Base-by-base conservation (phyloP, 2,329 filamentous ascomycete genomes). In the Neonectria faginata region DNA sequence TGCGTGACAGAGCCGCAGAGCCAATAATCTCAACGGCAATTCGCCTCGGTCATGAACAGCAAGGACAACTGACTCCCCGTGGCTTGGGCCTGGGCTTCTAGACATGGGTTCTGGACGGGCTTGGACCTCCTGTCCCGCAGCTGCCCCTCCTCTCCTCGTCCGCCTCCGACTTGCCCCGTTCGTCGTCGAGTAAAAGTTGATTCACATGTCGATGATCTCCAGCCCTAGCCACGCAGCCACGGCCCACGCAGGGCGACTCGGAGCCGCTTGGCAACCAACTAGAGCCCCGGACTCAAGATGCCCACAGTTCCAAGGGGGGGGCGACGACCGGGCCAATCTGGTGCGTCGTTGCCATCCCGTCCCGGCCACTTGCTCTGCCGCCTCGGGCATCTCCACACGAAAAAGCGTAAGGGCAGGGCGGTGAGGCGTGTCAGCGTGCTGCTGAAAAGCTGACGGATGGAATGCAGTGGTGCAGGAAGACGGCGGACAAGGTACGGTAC, bases 151-250 rank as follows among this genome's bases (percentile, higher is more conserved):
- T 39, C 20, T 7, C 45, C 47, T 41, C 18, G n/a, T 42, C 45
- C 36, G 22, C 48, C 60, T 71, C 70, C 70, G 70, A 71, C 69
- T 70, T 68, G 69, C 69, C 66, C 70, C 60, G 70, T 70, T 39
- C 41, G 47, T 55, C 55, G 62, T 61, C 33, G 50, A 64, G 45
- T 41, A 31, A 41, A 31, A 41, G 22, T 29, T 68, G 69, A 67
- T 73, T 73, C 70, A 73, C 70, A 73, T 73, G 70, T 73, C 62
- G 70, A 73, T 72, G 70, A 73, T 73, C 69, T 73, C 69, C 70
- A 73, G 70, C 69, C 70, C 67, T 69, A 73, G 59, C 45, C 66
- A 52, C 47, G 52, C 36, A 57, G 16, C 25, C 20, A 20, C 39
- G n/a, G 39, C 36, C 36, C 36, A 42, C 39, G 39, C 29, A 53